Evolutionary conservation across 495 filamentous ascomycete genomes (phyloP).

Genomic region (Entonaema liquescens): DNA sequence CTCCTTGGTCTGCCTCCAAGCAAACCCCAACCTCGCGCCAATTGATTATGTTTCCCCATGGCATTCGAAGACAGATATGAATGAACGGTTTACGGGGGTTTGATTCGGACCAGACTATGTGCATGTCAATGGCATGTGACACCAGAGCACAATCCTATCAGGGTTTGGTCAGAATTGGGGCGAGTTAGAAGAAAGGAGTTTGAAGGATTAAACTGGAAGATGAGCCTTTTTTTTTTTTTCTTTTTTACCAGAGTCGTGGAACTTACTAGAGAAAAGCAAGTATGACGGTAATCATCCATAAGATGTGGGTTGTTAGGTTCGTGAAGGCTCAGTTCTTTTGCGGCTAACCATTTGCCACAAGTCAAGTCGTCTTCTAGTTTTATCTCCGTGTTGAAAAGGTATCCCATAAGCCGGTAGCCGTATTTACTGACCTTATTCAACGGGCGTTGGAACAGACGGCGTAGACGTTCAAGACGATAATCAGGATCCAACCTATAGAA

Average conservation of each 20-base stretch:
- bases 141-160: conserved; percentile 1
- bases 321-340: background rate
- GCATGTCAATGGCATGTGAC: conserved; percentile 11
- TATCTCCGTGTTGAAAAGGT: background rate
- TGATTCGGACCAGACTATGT: background rate
- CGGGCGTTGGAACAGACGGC: background rate
- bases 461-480: too few species aligned
- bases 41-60: background rate
- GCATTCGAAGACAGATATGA: conserved; percentile 9
- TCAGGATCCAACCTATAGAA: too few species aligned
- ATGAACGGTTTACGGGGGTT: conserved; percentile 1
- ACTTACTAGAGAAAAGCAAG: background rate
- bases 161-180: background rate
- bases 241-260: background rate
- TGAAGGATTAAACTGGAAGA: background rate
- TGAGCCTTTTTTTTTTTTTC: too few species aligned
- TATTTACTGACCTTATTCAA: background rate
- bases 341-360: background rate
- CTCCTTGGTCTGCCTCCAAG: background rate
- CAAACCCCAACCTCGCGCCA: conserved; percentile 1
- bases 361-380: background rate
- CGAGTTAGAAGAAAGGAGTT: background rate
- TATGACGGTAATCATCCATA: background rate
- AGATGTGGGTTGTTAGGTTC: background rate
- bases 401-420: background rate